phyloP scores from a whole-genome alignment of 345 rosid species.

The Eutrema yunnanense region DNA sequence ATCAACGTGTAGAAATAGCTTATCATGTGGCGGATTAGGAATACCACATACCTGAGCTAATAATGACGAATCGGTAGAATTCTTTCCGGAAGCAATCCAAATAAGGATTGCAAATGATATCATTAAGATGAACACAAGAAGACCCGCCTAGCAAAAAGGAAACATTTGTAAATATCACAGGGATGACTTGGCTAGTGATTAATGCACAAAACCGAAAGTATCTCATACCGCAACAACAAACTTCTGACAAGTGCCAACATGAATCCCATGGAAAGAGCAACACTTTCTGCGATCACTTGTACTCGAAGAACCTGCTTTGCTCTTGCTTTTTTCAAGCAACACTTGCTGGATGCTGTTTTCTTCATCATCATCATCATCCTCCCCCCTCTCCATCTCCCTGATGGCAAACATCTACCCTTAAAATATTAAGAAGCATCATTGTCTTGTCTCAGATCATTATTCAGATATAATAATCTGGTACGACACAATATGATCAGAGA shows the following conservation, averaged over 20 bases:
- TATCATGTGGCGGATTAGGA: neutral
- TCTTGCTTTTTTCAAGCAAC: slow-evolving; percentile 39
- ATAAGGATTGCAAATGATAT: slow-evolving; percentile 43
- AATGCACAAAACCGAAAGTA: neutral
- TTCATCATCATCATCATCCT: slow-evolving; percentile 34
- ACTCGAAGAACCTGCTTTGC: slow-evolving; percentile 32
- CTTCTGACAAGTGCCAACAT: slow-evolving; percentile 55
- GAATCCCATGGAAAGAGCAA: slow-evolving; percentile 43
- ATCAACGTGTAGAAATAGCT: neutral
- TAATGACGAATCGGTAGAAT: slow-evolving; percentile 40
- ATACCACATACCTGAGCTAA: slow-evolving; percentile 40
- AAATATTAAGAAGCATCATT: slow-evolving; percentile 21
- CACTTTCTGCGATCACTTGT: slow-evolving; percentile 34
- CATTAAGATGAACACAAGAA: slow-evolving; percentile 43
- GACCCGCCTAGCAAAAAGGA: slow-evolving; percentile 32
- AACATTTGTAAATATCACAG: neutral
- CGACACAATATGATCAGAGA: neutral
- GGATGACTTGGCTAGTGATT: neutral
- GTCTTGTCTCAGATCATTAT: neutral
- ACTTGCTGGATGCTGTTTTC: slow-evolving; percentile 35
- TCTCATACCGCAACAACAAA: slow-evolving; percentile 46
- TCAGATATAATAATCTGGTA: neutral
- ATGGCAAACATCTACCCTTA: slow-evolving; percentile 80
- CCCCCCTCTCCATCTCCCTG: slow-evolving; percentile 47
- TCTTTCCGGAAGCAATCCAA: slow-evolving; percentile 53